Conservation (phyloP, 1,284 basidiomycete species). For the Puccinia horiana region DNA sequence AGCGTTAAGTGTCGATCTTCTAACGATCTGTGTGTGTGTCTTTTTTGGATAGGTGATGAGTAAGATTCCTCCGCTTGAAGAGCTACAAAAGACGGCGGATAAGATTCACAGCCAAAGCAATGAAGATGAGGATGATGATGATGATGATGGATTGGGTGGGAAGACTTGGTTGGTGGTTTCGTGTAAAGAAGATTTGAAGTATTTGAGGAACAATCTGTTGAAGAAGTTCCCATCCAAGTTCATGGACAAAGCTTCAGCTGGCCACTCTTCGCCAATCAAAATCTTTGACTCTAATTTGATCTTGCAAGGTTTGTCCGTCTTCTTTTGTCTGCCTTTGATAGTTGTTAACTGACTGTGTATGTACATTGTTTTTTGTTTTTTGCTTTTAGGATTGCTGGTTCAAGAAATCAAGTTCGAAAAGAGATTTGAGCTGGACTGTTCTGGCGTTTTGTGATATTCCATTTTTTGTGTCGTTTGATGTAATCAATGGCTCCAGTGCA, state of each 20-base stretch:
- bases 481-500: too few relatives aligned
- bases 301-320: not conserved
- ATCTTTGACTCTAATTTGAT: slow-evolving; percentile 24
- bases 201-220: not conserved
- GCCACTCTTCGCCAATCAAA: not conserved
- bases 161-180: not conserved
- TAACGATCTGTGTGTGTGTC: not conserved
- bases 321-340: too few relatives aligned
- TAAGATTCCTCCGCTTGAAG: not conserved
- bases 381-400: slow-evolving; percentile 1
- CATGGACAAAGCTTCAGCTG: not conserved
- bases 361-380: not conserved
- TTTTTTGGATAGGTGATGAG: not conserved
- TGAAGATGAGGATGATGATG: not conserved
- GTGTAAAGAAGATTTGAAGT: not conserved
- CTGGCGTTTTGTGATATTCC: not conserved
- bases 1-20: too few relatives aligned
- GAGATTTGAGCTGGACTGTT: not conserved
- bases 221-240: slow-evolving; percentile 16
- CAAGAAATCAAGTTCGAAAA: slow-evolving; percentile 7
- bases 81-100: slow-evolving; percentile 9
- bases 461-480: too few relatives aligned
- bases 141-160: not conserved
- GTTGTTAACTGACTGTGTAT: not conserved
- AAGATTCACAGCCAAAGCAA: not conserved